Conservation (phyloP, 177 flowering plant species). For the Vitis hybrid region DNA sequence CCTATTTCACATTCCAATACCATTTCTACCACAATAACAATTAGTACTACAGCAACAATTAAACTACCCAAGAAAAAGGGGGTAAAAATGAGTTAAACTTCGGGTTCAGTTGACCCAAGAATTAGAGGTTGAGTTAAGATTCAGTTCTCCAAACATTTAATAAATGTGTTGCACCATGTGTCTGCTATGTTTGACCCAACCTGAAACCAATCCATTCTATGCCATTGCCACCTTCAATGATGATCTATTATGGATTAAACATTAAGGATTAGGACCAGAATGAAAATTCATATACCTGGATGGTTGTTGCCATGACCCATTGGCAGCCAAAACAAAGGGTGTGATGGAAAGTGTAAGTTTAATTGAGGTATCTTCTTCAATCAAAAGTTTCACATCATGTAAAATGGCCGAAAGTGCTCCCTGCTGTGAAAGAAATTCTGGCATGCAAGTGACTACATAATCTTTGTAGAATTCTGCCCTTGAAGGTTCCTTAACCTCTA, state of each 20-base stretch:
- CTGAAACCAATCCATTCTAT: too few relatives aligned
- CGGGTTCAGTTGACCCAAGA: too few relatives aligned
- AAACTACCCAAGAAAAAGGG: too few relatives aligned
- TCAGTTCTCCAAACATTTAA: too few relatives aligned
- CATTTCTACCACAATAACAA: too few relatives aligned
- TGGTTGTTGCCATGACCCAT: conserved; percentile 83
- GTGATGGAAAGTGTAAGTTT: conserved; percentile 44
- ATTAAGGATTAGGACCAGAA: neutral
- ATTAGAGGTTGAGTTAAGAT: too few relatives aligned
- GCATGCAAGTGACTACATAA: conserved; percentile 69
- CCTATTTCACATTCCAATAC: too few relatives aligned
- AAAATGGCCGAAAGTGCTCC: conserved; percentile 61
- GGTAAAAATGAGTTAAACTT: too few relatives aligned
- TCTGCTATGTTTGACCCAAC: too few relatives aligned
- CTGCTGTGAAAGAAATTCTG: conserved; percentile 58
- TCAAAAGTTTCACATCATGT: conserved; percentile 57
- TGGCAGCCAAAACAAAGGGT: conserved; percentile 76
- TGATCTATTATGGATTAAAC: neutral
- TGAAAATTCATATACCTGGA: conserved; percentile 52
- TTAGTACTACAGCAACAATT: too few relatives aligned
- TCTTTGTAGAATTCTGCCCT: conserved; percentile 71
- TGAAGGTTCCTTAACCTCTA: conserved; percentile 70
- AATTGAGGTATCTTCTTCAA: conserved; percentile 64
- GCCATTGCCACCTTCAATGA: too few relatives aligned
- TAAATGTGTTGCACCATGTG: too few relatives aligned